Evolutionary conservation across 2,329 filamentous ascomycete species (phyloP), one percentile per base, ranked within the genome.

Genomic region (Fusarium algeriense): DNA sequence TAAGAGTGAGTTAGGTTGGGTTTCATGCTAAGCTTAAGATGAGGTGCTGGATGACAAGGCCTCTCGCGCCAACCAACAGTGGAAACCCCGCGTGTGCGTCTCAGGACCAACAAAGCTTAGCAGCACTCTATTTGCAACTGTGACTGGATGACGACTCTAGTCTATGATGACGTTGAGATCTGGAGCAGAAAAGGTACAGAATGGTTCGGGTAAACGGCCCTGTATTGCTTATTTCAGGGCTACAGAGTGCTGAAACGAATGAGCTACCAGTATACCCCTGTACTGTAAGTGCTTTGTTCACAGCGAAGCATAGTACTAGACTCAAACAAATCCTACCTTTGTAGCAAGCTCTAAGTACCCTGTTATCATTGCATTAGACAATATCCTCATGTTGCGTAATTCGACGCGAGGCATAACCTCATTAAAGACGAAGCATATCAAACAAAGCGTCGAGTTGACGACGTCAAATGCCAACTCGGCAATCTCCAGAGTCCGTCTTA

Each of bases 101-200:
- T 60, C 30, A 62, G 57, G 28, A 63, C 64, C n/a, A 67, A 67
- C 63, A 55, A 55, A 63, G 64, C 59, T 69, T 62, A 61, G 64
- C 43, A 64, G 53, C 28, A 38, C 26, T 41, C 43, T 35, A 48
- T 41, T 54, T 50, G 19, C 52, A 45, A 35, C 37, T 69, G 65
- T 57, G 60, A 72, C 60, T 72, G 69, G 69, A 58, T 53, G 50
- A 49, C 53, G 46, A 41, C 32, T 53, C 28, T 17, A 61, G 56
- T 72, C 64, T 61, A 71, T 72, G 69, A 71, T 71, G 69, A 69
- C 44, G 45, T 43, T 57, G 44, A 48, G 38, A 49, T 49, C 34
- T 50, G 32, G 10, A 44, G 40, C 40, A 12, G 40, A 19, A 43
- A 23, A 23, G 20, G 7, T 37, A 35, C 15, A 26, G 20, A 30